Evolutionary conservation across 208 protist genomes (phyloP).

Genomic region (Porcisia hertigi): DNA sequence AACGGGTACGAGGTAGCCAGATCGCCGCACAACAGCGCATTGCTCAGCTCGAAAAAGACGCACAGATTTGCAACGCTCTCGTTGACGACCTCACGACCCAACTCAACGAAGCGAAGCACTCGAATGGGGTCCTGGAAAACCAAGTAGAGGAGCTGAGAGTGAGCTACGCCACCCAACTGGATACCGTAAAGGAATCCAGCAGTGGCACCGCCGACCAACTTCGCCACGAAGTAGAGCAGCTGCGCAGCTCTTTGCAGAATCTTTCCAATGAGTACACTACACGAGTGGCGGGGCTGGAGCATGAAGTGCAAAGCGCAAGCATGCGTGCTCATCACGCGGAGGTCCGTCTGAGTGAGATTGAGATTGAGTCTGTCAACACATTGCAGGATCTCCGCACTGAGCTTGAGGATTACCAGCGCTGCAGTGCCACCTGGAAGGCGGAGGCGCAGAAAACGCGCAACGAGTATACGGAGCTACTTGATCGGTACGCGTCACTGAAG

Average conservation of each 20-base stretch:
- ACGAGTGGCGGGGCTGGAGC: constrained; percentile 54
- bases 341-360: constrained; percentile 48
- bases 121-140: constrained; percentile 18
- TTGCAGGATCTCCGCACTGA: constrained; percentile 56
- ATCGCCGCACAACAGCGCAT: constrained; percentile 40
- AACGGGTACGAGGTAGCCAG: constrained; percentile 23
- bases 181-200: constrained; percentile 34
- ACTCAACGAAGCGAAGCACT: constrained; percentile 30
- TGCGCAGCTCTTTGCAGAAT: constrained; percentile 42
- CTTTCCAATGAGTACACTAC: constrained; percentile 52
- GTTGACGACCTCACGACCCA: constrained; percentile 34
- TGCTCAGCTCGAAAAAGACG: constrained; percentile 34
- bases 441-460: constrained; percentile 35
- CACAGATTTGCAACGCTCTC: constrained; percentile 16
- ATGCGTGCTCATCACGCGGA: constrained; percentile 59
- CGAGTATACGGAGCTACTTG: constrained; percentile 40
- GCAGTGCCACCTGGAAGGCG: constrained; percentile 33
- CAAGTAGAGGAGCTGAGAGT: constrained; percentile 40
- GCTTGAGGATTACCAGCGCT: constrained; percentile 57
- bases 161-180: constrained; percentile 28
- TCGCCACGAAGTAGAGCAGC: constrained; percentile 50
- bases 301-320: constrained; percentile 51
- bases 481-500: constrained; percentile 38
- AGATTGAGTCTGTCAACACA: constrained; percentile 38
- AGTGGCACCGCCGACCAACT: constrained; percentile 34